Evolutionary conservation across 2,329 filamentous ascomycete species (phyloP), one percentile per base, ranked within the genome.

Genomic region (Cercospora nicotianae): DNA sequence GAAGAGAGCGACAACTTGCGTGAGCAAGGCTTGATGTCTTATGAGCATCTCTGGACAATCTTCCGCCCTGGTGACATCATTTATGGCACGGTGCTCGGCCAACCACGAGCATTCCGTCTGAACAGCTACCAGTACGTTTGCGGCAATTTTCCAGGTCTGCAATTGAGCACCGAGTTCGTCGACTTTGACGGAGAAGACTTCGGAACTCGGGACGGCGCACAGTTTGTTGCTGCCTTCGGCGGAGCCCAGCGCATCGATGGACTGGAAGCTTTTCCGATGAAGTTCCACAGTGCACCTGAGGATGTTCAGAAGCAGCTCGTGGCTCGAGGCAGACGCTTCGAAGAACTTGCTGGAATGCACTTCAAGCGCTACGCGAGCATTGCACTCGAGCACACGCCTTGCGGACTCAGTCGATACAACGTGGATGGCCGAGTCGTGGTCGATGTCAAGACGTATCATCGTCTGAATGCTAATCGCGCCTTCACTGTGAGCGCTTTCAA

Each of bases 31-130:
- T 51, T 77, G 45, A 74, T 75, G 61, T 73, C 62, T 3, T 83
- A 80, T 66, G 76, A 80, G 18, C 75, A 79, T 55, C 74, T 84
- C 2, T 84, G 81, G 81, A 82, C 80, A 0, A 73, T 83, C 3
- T 83, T 81, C 66, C 76, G 81, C 36, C 81, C 81, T 2, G 64
- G 75, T 66, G 64, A 65, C 1, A 70, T 75, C 9, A 66, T 77
- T 8, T 77, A 76, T 64, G 69, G 69, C 8, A 66, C 72, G 1
- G 71, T 76, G 5, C 72, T 74, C 30, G 77, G 75, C 2, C 75
- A 79, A 42, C 67, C 72, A 7, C 70, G 78, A 3, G 72, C 77
- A 0, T 77, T 76, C 61, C 73, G 64, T 9, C 72, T 79, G 12
- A 51, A 63, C 9, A 76, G 72, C 60, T 77, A 76, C 23, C 68